These are phyloP conservation scores for Kingdonia uniflora DNA, from an alignment of 164 flowering plant genomes.

Conservation along the genomic window DNA sequence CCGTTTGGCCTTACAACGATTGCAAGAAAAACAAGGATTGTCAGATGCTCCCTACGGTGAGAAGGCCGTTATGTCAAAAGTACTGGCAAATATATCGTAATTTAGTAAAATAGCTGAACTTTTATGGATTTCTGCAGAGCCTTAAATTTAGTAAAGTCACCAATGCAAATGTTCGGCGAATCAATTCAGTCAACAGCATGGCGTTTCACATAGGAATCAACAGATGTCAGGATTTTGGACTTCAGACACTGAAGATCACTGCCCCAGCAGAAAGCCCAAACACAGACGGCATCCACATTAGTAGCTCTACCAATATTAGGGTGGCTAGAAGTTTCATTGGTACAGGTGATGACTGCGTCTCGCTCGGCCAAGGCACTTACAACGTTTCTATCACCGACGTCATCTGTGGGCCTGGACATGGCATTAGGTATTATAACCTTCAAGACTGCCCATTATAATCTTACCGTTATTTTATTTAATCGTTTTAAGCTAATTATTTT, in stretches of 20 bases:
- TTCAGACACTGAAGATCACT: not conserved
- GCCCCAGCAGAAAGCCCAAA: conserved; percentile 6
- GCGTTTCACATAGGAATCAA: conserved; percentile 1
- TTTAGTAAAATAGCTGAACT: not conserved
- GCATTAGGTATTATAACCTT: conserved; percentile 6
- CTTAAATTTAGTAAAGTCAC: not conserved
- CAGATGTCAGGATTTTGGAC: not conserved
- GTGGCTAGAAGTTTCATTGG: not conserved
- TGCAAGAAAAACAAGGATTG: conserved; percentile 12
- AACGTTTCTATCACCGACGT: not conserved
- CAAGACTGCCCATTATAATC: not conserved
- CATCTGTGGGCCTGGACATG: conserved; percentile 6
- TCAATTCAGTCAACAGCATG: not conserved
- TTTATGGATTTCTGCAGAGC: not conserved
- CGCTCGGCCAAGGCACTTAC: not conserved
- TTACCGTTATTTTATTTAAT: not conserved
- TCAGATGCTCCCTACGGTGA: not conserved
- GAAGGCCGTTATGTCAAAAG: not conserved
- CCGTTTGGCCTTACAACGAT: conserved; percentile 26
- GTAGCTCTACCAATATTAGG: not conserved
- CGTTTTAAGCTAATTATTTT: not conserved
- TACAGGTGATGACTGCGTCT: conserved; percentile 5
- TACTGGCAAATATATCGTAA: not conserved
- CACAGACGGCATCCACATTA: conserved; percentile 7
- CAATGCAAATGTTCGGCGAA: not conserved